phyloP scores from a whole-genome alignment of 1,284 basidiomycete species.

The Marasmius tenuissimus region DNA sequence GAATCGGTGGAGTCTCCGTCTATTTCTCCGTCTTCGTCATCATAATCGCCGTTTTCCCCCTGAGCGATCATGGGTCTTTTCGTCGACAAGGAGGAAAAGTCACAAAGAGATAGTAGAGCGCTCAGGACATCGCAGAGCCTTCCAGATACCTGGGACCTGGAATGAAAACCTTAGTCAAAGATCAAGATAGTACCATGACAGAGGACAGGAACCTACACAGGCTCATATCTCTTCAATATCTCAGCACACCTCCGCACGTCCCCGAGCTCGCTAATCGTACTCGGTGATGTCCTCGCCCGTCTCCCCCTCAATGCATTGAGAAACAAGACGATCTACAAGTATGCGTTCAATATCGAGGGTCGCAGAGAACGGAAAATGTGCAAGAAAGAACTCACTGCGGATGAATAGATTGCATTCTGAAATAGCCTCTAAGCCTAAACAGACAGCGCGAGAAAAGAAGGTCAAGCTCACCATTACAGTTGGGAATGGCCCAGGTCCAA shows the following conservation, averaged over 20 bases:
- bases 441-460: neutral
- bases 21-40: neutral
- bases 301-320: slow-evolving; percentile 61
- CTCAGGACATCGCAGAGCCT: slow-evolving; percentile 11
- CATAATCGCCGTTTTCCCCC: neutral
- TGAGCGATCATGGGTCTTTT: neutral
- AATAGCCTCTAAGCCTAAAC: neutral
- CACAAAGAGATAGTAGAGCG: slow-evolving; percentile 7
- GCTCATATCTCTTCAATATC: slow-evolving; percentile 49
- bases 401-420: neutral
- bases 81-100: neutral
- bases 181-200: neutral
- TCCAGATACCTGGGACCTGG: slow-evolving; percentile 7
- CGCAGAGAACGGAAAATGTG: neutral
- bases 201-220: slow-evolving; percentile 8
- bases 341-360: slow-evolving; percentile 13
- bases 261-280: slow-evolving; percentile 50
- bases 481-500: slow-evolving; percentile 7
- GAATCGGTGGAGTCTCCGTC: neutral
- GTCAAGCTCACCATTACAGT: slow-evolving; percentile 11
- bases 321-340: slow-evolving; percentile 50
- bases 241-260: slow-evolving; percentile 63
- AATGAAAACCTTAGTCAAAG: neutral
- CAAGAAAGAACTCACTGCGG: neutral
- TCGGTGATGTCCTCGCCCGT: slow-evolving; percentile 39